These are phyloP conservation scores for Ganoderma multipileum DNA, from an alignment of 1,284 basidiomycete genomes.

Conservation along the genomic window DNA sequence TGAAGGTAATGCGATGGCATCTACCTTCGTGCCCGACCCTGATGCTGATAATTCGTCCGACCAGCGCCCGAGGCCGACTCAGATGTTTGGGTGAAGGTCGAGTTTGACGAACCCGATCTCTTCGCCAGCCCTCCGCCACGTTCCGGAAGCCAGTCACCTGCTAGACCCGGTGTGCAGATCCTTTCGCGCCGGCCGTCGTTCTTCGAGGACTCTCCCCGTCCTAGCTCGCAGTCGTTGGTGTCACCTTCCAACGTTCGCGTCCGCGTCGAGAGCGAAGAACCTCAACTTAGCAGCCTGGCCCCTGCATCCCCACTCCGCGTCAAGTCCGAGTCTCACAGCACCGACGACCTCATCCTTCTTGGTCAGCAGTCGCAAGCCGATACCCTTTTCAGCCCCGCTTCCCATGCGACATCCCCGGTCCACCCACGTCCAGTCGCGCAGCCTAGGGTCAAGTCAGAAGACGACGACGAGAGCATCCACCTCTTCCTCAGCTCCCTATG, in stretches of 20 bases:
- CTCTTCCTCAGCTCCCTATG: neutral
- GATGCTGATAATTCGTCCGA: neutral
- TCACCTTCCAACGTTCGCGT: neutral
- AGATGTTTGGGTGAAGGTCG: neutral
- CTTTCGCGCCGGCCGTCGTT: neutral
- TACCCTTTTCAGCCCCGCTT: neutral
- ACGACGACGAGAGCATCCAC: neutral
- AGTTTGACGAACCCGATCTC: neutral
- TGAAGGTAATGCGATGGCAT: neutral
- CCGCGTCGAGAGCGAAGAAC: neutral
- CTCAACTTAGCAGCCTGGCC: neutral
- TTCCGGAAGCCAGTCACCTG: neutral
- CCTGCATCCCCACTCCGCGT: neutral
- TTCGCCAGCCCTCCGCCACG: neutral
- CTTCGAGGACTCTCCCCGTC: neutral
- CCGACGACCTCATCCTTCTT: neutral
- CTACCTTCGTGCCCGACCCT: neutral
- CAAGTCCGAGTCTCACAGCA: neutral
- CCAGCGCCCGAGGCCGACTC: neutral
- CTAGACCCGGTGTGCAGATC: neutral
- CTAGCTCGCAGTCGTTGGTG: neutral
- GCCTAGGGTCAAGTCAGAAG: neutral
- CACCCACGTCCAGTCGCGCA: neutral
- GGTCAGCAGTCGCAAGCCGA: neutral
- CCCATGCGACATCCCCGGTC: neutral